These are phyloP conservation scores for Radiomyces spectabilis DNA, from an alignment of 192 early-diverging fungal species.

Conservation along the genomic window DNA sequence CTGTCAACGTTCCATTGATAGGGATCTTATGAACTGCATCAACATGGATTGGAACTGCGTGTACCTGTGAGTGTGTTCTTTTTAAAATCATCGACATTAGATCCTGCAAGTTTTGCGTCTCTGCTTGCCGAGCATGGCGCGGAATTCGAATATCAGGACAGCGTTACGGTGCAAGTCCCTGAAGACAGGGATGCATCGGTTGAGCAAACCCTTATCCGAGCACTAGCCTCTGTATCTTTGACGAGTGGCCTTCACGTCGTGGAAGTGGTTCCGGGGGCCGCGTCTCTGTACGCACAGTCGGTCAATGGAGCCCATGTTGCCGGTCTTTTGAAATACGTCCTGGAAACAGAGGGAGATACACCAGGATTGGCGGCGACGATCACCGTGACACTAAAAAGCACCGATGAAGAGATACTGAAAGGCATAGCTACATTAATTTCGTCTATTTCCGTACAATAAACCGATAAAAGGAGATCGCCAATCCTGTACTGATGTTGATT, in stretches of 20 bases:
- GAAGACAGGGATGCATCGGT: conserved; percentile 16
- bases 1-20: too few species aligned
- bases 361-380: conserved; percentile 28
- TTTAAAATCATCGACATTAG: conserved; percentile 31
- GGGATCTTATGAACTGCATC: not conserved
- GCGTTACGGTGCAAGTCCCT: conserved; percentile 27
- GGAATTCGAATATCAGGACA: conserved; percentile 37
- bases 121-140: conserved; percentile 35
- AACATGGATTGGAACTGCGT: conserved; percentile 32
- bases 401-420: conserved; percentile 44
- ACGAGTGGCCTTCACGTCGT: conserved; percentile 47
- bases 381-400: conserved; percentile 48
- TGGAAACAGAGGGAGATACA: conserved; percentile 8
- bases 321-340: conserved; percentile 41
- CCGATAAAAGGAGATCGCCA: too few species aligned
- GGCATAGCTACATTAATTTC: too few species aligned
- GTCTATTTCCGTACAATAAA: too few species aligned
- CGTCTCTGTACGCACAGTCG: conserved; percentile 50
- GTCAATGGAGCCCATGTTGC: conserved; percentile 49
- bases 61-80: conserved; percentile 43
- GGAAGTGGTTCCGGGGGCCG: conserved; percentile 47
- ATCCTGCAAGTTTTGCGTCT: conserved; percentile 38
- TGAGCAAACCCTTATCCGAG: conserved; percentile 33
- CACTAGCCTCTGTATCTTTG: conserved; percentile 37
- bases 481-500: too few species aligned